These are phyloP conservation scores for Rhododendron mucronatum DNA, from an alignment of 148 eudicot genomes.

Conservation along the genomic window DNA sequence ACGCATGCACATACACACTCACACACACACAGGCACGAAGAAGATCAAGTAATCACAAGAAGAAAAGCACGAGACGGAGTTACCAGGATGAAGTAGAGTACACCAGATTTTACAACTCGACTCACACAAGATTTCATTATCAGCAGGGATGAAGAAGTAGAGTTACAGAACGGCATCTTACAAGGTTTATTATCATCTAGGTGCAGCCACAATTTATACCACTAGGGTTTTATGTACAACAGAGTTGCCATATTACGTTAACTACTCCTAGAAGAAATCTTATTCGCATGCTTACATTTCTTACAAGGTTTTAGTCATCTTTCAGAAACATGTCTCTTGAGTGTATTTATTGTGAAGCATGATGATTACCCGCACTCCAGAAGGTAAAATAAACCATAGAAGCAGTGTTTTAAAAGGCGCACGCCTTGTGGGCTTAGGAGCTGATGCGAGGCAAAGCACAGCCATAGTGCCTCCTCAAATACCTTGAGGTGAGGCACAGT, in stretches of 20 bases:
- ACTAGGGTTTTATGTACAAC: not conserved
- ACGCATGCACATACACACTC: too few relatives aligned
- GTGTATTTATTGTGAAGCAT: not conserved
- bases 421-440: not conserved
- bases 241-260: not conserved
- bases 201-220: not conserved
- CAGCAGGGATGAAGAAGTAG: not conserved
- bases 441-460: not conserved
- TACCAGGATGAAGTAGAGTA: not conserved
- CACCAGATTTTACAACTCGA: not conserved
- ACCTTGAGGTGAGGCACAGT: not conserved
- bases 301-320: not conserved
- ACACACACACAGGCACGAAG: not conserved
- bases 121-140: not conserved
- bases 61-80: not conserved
- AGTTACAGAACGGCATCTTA: not conserved
- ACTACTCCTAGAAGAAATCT: not conserved
- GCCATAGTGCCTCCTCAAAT: not conserved
- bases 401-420: not conserved
- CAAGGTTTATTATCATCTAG: not conserved
- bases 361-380: not conserved
- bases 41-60: not conserved
- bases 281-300: not conserved
- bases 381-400: conserved; percentile 2
- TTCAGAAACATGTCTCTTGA: not conserved